Percentiles rank a stretch among this genome's conserved stretches.
phyloP scores from a whole-genome alignment of 352 stramenopile species.

The Pythium plurisporium region DNA sequence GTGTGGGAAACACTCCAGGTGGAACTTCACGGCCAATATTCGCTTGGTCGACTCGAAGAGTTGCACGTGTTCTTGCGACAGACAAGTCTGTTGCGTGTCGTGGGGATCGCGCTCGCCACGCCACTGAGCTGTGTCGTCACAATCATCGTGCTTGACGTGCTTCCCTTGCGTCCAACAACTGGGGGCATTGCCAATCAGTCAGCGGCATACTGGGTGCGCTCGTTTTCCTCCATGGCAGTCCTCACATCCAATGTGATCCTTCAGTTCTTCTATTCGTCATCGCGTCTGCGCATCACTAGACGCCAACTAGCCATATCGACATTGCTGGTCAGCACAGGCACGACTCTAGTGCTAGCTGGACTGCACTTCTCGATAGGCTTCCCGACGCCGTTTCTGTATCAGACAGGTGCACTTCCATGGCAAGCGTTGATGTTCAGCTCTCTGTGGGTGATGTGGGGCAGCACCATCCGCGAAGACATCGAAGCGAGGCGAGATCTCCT shows the following conservation, averaged over 20 bases:
- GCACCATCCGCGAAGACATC: background rate
- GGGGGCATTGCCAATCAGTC: background rate
- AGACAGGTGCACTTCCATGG: background rate
- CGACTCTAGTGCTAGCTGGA: background rate
- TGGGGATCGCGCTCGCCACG: background rate
- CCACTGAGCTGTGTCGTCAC: background rate
- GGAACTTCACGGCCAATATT: constrained; percentile 11
- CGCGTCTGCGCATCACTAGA: background rate
- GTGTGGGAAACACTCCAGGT: constrained; percentile 13
- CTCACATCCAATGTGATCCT: background rate
- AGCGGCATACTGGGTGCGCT: constrained; percentile 1
- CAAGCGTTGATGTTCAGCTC: background rate
- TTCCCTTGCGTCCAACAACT: background rate
- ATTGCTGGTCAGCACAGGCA: background rate
- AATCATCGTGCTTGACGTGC: background rate
- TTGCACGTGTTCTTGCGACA: background rate
- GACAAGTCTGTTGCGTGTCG: background rate
- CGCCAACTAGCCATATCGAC: background rate
- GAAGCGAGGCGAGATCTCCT: background rate
- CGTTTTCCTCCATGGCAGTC: background rate
- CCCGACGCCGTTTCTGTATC: constrained; percentile 11
- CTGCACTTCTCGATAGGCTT: constrained; percentile 8
- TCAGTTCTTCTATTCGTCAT: background rate
- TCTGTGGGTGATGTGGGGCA: constrained; percentile 15
- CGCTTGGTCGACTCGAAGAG: background rate